A percentile compares a stretch with the other conserved stretches of the same genome.
These are phyloP conservation scores for Jamesozyma spencerorum DNA, from an alignment of 805 yeast species.

Conservation along the genomic window DNA sequence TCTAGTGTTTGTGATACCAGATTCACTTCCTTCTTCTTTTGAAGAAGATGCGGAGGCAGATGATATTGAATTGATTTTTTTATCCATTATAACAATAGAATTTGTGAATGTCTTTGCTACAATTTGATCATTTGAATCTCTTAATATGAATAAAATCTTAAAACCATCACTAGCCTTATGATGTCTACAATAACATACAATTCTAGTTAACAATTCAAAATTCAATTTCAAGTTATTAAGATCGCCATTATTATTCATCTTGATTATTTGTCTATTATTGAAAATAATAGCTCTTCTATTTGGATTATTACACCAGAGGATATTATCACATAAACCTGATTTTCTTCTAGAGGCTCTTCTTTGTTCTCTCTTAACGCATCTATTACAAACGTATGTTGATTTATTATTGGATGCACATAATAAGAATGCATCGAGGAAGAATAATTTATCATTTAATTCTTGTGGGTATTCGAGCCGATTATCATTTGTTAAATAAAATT, in stretches of 20 bases:
- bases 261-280: constrained; percentile 79
- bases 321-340: constrained; percentile 57
- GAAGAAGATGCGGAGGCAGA: background rate
- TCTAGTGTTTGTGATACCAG: background rate
- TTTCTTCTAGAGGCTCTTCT: constrained; percentile 89
- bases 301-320: constrained; percentile 66
- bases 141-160: constrained; percentile 56
- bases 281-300: constrained; percentile 78
- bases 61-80: constrained; percentile 47
- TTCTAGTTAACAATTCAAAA: constrained; percentile 53
- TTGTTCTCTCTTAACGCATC: constrained; percentile 85
- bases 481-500: constrained; percentile 50
- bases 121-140: constrained; percentile 48
- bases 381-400: constrained; percentile 66
- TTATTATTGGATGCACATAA: constrained; percentile 36
- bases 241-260: constrained; percentile 27
- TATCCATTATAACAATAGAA: constrained; percentile 85
- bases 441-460: constrained; percentile 41
- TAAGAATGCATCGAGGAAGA: constrained; percentile 69
- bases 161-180: constrained; percentile 84
- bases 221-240: constrained; percentile 14
- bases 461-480: constrained; percentile 32
- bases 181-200: constrained; percentile 92
- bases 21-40: background rate
- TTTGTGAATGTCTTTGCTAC: constrained; percentile 65